Evolutionary conservation across 2,329 filamentous ascomycete species (phyloP).

Genomic region (Scortechinia acanthostroma): DNA sequence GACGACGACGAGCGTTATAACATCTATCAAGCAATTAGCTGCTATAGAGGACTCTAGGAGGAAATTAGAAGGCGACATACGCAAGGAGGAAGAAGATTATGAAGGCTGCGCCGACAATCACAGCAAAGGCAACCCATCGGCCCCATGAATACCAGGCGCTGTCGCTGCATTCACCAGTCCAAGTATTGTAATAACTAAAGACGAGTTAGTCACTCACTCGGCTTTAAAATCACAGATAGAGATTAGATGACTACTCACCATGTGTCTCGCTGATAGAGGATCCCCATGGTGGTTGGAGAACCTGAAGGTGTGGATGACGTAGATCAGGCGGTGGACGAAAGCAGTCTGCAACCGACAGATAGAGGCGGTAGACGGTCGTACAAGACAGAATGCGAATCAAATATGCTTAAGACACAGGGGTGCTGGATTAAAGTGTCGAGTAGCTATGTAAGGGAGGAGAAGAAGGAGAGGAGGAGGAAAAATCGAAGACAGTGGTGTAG

Average conservation of each 20-base stretch:
- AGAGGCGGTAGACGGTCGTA: no score
- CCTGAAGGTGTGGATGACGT: neutral
- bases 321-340: neutral
- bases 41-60: neutral
- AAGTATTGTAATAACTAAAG: neutral
- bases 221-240: neutral
- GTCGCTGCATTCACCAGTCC: neutral
- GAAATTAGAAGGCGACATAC: neutral
- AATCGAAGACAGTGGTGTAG: neutral
- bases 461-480: neutral
- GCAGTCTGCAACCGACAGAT: no score
- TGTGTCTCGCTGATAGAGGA: neutral
- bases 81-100: neutral
- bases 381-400: no score
- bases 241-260: neutral
- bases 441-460: no score
- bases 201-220: neutral
- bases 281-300: neutral
- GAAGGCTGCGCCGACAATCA: neutral
- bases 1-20: neutral
- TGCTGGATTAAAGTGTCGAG: no score
- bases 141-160: neutral
- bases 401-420: no score
- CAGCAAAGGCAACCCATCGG: constrained; percentile 1
- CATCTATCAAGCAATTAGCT: no score